Percentiles rank a stretch among this genome's conserved stretches.
Conservation (phyloP, 805 yeast species). For the Saturnispora ahearnii region DNA sequence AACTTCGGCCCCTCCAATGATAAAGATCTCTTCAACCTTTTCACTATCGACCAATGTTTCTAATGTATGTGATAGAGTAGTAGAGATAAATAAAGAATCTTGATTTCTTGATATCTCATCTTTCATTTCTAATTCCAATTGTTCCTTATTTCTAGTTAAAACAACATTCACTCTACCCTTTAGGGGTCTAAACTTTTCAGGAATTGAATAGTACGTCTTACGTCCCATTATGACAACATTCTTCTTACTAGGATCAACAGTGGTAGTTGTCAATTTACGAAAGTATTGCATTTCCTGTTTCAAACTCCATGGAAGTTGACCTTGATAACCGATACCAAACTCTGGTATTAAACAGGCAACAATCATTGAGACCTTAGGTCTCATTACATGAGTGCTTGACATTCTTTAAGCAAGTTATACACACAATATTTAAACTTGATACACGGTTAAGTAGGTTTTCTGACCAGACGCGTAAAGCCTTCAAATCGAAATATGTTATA, state of each 20-base stretch:
- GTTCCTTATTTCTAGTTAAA: slow-evolving; percentile 42
- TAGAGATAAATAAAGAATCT: slow-evolving; percentile 23
- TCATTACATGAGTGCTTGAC: slow-evolving; percentile 4
- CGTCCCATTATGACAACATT: slow-evolving; percentile 95
- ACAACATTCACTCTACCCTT: slow-evolving; percentile 68
- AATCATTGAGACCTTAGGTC: slow-evolving; percentile 46
- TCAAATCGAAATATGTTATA: too few species aligned
- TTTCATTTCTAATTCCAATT: slow-evolving; percentile 18
- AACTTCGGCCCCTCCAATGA: slow-evolving; percentile 91
- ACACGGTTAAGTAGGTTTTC: too few species aligned
- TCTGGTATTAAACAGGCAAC: slow-evolving; percentile 82
- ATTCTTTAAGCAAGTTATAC: background rate
- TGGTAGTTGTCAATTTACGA: slow-evolving; percentile 54
- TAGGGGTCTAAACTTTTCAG: slow-evolving; percentile 73
- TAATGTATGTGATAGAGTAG: slow-evolving; percentile 38
- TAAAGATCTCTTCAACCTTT: slow-evolving; percentile 51
- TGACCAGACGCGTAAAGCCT: background rate
- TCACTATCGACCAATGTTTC: slow-evolving; percentile 20
- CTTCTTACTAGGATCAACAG: slow-evolving; percentile 24
- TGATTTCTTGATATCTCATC: slow-evolving; percentile 19
- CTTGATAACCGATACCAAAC: slow-evolving; percentile 77
- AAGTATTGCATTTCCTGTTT: slow-evolving; percentile 81
- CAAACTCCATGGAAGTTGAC: slow-evolving; percentile 81
- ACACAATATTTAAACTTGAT: background rate
- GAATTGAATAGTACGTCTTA: slow-evolving; percentile 93